These are phyloP conservation scores for Oldenlandia corymbosa DNA, from an alignment of 257 asterid species.

Conservation along the genomic window DNA sequence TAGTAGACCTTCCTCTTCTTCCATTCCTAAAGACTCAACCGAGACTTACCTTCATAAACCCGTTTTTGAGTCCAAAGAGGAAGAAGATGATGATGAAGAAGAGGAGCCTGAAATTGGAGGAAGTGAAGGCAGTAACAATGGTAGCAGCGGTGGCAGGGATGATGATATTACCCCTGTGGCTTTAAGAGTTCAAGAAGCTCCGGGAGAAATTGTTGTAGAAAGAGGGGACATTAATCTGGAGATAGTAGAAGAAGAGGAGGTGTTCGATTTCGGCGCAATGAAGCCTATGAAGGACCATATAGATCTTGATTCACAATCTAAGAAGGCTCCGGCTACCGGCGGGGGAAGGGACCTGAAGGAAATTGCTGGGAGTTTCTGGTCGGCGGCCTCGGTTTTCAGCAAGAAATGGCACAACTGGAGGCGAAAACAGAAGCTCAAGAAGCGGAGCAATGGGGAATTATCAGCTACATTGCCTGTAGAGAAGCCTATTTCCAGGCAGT, in stretches of 20 bases:
- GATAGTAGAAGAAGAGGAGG: constrained; percentile 56
- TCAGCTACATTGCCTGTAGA: constrained; percentile 57
- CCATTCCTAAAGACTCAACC: constrained; percentile 6
- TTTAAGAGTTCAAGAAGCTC: constrained; percentile 37
- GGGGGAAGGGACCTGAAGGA: constrained; percentile 41
- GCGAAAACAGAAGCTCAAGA: constrained; percentile 72
- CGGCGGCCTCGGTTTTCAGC: constrained; percentile 83
- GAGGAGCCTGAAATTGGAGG: constrained; percentile 29
- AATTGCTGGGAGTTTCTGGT: constrained; percentile 50
- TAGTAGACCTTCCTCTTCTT: constrained; percentile 14
- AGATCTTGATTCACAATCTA: constrained; percentile 53
- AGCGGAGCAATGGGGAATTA: constrained; percentile 40
- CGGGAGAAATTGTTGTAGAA: constrained; percentile 27
- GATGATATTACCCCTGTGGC: constrained; percentile 45
- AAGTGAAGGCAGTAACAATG: constrained; percentile 26
- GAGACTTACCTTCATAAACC: constrained; percentile 28
- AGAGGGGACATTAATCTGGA: constrained; percentile 37
- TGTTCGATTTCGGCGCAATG: constrained; percentile 19
- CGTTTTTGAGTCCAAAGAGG: constrained; percentile 43
- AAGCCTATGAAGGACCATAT: constrained; percentile 84
- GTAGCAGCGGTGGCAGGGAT: constrained; percentile 26
- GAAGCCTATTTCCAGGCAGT: constrained; percentile 63
- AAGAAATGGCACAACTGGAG: constrained; percentile 93
- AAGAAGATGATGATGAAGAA: constrained; percentile 26
- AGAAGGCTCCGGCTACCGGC: constrained; percentile 42